Conservation (phyloP, 2,329 filamentous ascomycete genomes). For the Trichophaea hybrida region DNA sequence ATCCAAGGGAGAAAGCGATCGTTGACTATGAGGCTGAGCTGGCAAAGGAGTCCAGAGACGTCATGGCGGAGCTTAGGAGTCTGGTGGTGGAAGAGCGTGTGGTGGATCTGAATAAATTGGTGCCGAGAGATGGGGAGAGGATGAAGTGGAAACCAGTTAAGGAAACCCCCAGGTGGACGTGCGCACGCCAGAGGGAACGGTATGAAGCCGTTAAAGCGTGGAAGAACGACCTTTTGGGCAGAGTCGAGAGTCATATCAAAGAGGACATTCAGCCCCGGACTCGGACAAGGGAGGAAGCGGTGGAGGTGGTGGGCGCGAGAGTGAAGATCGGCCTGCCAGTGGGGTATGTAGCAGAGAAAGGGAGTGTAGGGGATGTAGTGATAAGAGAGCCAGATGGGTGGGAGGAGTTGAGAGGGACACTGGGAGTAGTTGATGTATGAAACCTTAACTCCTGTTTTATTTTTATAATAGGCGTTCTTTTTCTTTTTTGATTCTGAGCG, state of each 20-base stretch:
- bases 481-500: neutral
- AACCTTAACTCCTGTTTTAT: neutral
- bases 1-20: slow-evolving; percentile 29
- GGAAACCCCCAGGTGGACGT: slow-evolving; percentile 50
- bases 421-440: neutral
- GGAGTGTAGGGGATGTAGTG: neutral
- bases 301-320: neutral
- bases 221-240: slow-evolving; percentile 27
- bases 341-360: neutral
- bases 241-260: neutral
- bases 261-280: neutral
- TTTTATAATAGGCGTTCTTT: neutral
- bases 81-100: slow-evolving; percentile 44
- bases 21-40: slow-evolving; percentile 39
- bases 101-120: slow-evolving; percentile 43
- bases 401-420: slow-evolving; percentile 13
- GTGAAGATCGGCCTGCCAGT: neutral
- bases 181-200: slow-evolving; percentile 50
- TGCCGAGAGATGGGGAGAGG: slow-evolving; percentile 42
- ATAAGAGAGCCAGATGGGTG: slow-evolving; percentile 21
- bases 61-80: slow-evolving; percentile 49
- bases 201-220: slow-evolving; percentile 38
- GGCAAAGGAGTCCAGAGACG: slow-evolving; percentile 47
- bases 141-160: slow-evolving; percentile 49
- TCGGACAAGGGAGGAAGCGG: neutral